These are phyloP conservation scores for Eruca vesicaria DNA, from an alignment of 441 rosid genomes.

Conservation along the genomic window DNA sequence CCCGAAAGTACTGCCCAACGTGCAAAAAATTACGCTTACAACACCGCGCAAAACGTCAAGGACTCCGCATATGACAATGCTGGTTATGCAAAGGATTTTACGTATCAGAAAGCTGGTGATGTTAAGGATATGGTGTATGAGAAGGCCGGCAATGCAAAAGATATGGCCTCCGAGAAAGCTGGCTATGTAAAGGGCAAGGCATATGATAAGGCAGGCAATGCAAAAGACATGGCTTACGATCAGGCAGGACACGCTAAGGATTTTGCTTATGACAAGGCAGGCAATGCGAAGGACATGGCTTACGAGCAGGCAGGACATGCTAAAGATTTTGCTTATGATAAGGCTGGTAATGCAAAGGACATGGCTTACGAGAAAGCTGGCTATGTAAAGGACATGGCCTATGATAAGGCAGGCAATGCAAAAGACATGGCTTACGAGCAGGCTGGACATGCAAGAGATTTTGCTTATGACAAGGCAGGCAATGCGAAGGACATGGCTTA, in stretches of 20 bases:
- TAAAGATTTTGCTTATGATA: background rate
- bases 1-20: slow-evolving; percentile 17
- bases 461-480: background rate
- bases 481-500: background rate
- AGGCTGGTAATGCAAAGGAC: slow-evolving; percentile 15
- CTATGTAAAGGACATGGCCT: background rate
- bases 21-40: slow-evolving; percentile 32
- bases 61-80: slow-evolving; percentile 17
- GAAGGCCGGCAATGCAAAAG: slow-evolving; percentile 3
- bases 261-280: slow-evolving; percentile 16
- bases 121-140: slow-evolving; percentile 14
- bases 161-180: background rate
- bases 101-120: background rate
- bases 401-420: background rate
- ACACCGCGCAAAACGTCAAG: slow-evolving; percentile 30
- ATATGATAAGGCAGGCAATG: slow-evolving; percentile 9
- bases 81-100: slow-evolving; percentile 17
- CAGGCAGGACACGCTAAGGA: background rate
- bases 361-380: background rate
- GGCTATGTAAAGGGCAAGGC: background rate
- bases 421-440: background rate
- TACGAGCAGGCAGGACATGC: slow-evolving; percentile 2
- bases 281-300: slow-evolving; percentile 28
- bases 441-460: background rate
- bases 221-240: background rate